Evolutionary conservation across 1,284 basidiomycete species (phyloP).

Genomic region (Tylopilus orsonianus): DNA sequence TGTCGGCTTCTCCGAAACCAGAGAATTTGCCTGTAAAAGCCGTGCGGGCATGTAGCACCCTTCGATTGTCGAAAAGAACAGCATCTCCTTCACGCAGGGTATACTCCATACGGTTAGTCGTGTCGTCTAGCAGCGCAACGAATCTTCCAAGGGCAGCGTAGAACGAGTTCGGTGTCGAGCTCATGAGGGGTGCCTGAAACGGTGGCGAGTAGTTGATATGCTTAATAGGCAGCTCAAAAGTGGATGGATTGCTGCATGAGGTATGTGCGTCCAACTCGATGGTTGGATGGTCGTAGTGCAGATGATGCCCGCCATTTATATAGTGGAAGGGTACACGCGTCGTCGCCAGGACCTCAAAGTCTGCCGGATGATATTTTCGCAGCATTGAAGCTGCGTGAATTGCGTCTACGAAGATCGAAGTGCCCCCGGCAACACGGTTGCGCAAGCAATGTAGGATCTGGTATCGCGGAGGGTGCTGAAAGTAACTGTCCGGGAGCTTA

Average conservation of each 20-base stretch:
- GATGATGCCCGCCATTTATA: conserved; percentile 86
- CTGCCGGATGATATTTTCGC: conserved; percentile 46
- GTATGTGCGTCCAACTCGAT: conserved; percentile 58
- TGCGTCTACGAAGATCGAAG: conserved; percentile 88
- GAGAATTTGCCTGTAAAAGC: conserved; percentile 59
- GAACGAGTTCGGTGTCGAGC: conserved; percentile 52
- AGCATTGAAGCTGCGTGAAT: conserved; percentile 67
- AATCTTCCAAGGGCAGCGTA: conserved; percentile 71
- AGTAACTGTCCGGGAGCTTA: conserved; percentile 60
- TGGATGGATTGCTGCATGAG: conserved; percentile 11
- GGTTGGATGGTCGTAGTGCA: conserved; percentile 78
- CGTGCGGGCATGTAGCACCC: conserved; percentile 88
- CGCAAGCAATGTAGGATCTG: conserved; percentile 90
- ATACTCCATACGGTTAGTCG: conserved; percentile 60
- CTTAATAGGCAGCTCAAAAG: conserved; percentile 38
- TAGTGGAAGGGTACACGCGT: conserved; percentile 87
- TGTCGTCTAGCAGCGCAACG: conserved; percentile 58
- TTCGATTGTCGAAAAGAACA: conserved; percentile 90
- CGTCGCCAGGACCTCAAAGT: conserved; percentile 61
- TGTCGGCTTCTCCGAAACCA: conserved; percentile 15
- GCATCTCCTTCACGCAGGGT: conserved; percentile 82
- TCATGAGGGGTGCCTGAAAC: conserved; percentile 81
- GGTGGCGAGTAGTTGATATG: conserved; percentile 94
- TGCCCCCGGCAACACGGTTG: conserved; percentile 82
- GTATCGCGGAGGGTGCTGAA: conserved; percentile 85